Evolutionary conservation across 768 basidiomycete species (phyloP).

Genomic region (Suillus subalutaceus): DNA sequence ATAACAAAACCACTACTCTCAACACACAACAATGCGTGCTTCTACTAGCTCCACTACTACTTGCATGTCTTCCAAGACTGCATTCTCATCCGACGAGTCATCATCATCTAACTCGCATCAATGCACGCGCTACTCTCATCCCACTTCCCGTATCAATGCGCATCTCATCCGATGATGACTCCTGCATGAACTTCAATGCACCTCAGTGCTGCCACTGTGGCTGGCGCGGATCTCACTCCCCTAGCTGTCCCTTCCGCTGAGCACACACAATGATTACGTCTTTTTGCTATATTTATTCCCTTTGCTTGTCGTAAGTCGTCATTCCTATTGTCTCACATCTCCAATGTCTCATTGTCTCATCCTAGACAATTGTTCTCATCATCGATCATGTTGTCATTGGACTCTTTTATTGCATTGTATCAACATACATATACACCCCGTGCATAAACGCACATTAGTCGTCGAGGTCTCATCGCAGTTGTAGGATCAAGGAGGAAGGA

Average conservation of each 20-base stretch:
- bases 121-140: slow-evolving; percentile 15
- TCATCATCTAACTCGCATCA: slow-evolving; percentile 10
- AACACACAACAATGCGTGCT: slow-evolving; percentile 20
- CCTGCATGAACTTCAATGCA: slow-evolving; percentile 52
- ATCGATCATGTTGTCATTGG: slow-evolving; percentile 33
- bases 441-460: slow-evolving; percentile 40
- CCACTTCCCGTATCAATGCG: slow-evolving; percentile 29
- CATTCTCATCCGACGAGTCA: slow-evolving; percentile 15
- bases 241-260: slow-evolving; percentile 69
- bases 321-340: slow-evolving; percentile 16
- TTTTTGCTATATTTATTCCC: slow-evolving; percentile 30
- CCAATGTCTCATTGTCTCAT: slow-evolving; percentile 1
- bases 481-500: slow-evolving; percentile 27
- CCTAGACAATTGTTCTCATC: slow-evolving; percentile 21
- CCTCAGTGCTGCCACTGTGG: slow-evolving; percentile 83
- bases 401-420: slow-evolving; percentile 33
- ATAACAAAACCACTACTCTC: neutral
- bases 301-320: slow-evolving; percentile 22
- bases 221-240: slow-evolving; percentile 61
- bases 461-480: slow-evolving; percentile 25
- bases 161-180: slow-evolving; percentile 26
- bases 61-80: slow-evolving; percentile 15
- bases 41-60: slow-evolving; percentile 14
- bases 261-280: slow-evolving; percentile 17
- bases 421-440: slow-evolving; percentile 35